phyloP scores from a whole-genome alignment of 108 stramenopile genomes.

The Tribonema minus region DNA sequence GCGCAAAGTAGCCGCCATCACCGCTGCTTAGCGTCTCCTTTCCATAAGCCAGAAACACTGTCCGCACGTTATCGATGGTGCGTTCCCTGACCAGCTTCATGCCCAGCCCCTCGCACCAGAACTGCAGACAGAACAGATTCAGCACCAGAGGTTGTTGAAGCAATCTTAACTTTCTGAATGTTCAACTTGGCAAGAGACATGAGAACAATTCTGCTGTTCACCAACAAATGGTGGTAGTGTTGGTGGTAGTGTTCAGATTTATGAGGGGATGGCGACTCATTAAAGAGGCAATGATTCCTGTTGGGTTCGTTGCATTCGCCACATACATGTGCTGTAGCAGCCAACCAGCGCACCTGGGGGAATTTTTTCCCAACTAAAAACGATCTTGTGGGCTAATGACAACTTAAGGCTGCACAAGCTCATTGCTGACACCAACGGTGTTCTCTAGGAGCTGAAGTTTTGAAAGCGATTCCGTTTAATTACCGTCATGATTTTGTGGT shows the following conservation, averaged over 20 bases:
- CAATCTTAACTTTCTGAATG: not conserved
- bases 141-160: not conserved
- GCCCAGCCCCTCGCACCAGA: slow-evolving; percentile 14
- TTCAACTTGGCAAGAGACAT: not conserved
- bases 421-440: not conserved
- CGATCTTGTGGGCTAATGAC: not conserved
- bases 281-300: no score
- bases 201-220: not conserved
- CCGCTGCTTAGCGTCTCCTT: not conserved
- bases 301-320: no score
- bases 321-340: no score
- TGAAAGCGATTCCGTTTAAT: no score
- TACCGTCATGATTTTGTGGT: no score
- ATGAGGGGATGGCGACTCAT: not conserved
- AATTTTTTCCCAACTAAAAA: not conserved
- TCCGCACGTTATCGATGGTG: slow-evolving; percentile 1
- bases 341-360: no score
- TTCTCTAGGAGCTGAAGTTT: no score
- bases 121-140: slow-evolving; percentile 6
- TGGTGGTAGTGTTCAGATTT: not conserved
- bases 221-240: not conserved
- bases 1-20: slow-evolving; percentile 8
- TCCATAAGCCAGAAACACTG: slow-evolving; percentile 19
- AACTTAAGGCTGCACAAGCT: not conserved
- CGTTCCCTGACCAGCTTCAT: slow-evolving; percentile 22